Conservation (phyloP, 2,329 filamentous ascomycete species). For the Fusarium sp. region DNA sequence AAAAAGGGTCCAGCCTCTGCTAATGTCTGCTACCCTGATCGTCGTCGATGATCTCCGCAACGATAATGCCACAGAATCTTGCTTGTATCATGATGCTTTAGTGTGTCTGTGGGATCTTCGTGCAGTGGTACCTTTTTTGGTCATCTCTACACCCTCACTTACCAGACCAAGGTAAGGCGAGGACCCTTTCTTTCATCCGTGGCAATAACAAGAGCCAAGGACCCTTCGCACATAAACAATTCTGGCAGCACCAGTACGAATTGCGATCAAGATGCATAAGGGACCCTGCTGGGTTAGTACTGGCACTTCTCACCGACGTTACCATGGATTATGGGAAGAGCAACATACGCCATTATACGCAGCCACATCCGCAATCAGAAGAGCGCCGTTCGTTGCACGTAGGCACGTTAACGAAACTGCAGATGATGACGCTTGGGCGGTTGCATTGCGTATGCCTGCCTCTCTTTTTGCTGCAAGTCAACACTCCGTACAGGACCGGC, state of each 20-base stretch:
- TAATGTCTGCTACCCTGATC: slow-evolving; percentile 36
- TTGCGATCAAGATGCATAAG: background rate
- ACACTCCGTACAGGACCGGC: slow-evolving; percentile 6
- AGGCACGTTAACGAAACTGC: background rate
- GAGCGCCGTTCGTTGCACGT: background rate
- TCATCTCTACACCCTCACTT: slow-evolving; percentile 20
- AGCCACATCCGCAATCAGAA: slow-evolving; percentile 29
- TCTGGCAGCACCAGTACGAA: background rate
- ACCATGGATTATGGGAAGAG: slow-evolving; percentile 8
- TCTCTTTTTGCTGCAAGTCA: slow-evolving; percentile 21
- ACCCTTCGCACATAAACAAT: slow-evolving; percentile 34
- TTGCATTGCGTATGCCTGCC: slow-evolving; percentile 21
- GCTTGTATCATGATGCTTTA: background rate
- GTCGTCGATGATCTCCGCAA: slow-evolving; percentile 14
- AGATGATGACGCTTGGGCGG: slow-evolving; percentile 28
- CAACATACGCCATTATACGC: slow-evolving; percentile 23
- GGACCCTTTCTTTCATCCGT: slow-evolving; percentile 19
- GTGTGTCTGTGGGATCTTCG: slow-evolving; percentile 26
- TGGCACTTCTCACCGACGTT: slow-evolving; percentile 30
- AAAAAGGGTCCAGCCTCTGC: slow-evolving; percentile 16
- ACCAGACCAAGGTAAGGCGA: background rate
- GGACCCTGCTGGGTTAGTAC: slow-evolving; percentile 4
- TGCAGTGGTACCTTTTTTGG: slow-evolving; percentile 19
- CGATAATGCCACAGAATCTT: slow-evolving; percentile 25
- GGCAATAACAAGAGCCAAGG: slow-evolving; percentile 22